Conservation (phyloP, 2,329 filamentous ascomycete genomes). For the Fusarium sulawesiense region DNA sequence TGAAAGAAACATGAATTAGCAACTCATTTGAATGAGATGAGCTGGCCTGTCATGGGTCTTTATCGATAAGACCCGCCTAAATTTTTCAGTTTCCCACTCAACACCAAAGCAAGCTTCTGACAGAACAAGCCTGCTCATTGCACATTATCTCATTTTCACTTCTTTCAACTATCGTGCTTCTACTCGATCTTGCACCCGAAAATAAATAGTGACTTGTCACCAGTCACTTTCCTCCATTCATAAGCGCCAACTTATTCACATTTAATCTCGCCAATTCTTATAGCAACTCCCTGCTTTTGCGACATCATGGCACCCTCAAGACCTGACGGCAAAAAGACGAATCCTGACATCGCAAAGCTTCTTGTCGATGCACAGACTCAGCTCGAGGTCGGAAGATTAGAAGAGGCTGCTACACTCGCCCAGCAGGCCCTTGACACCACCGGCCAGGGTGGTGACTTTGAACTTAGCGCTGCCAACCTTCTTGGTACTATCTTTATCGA, state of each 20-base stretch:
- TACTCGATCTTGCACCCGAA: background rate
- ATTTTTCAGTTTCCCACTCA: conserved; percentile 47
- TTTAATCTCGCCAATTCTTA: background rate
- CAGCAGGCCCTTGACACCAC: conserved; percentile 57
- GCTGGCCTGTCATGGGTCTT: conserved; percentile 16
- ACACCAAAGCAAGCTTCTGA: conserved; percentile 37
- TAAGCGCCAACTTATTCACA: background rate
- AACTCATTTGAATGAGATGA: background rate
- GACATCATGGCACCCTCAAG: conserved; percentile 56
- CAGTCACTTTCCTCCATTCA: background rate
- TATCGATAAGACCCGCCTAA: conserved; percentile 51
- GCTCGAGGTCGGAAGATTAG: conserved; percentile 56
- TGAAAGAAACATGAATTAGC: background rate
- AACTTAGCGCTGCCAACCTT: conserved; percentile 76
- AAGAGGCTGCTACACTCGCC: conserved; percentile 56
- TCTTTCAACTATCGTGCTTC: conserved; percentile 5
- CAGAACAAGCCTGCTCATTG: conserved; percentile 22
- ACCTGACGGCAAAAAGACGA: conserved; percentile 53
- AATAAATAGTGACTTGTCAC: background rate
- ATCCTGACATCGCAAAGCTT: conserved; percentile 49
- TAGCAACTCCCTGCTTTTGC: conserved; percentile 15
- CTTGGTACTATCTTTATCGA: conserved; percentile 87
- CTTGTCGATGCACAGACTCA: conserved; percentile 57
- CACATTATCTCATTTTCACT: conserved; percentile 10
- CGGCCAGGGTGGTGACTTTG: conserved; percentile 60